These are phyloP conservation scores for Capsicum baccatum DNA, from an alignment of 257 asterid genomes.

Conservation along the genomic window DNA sequence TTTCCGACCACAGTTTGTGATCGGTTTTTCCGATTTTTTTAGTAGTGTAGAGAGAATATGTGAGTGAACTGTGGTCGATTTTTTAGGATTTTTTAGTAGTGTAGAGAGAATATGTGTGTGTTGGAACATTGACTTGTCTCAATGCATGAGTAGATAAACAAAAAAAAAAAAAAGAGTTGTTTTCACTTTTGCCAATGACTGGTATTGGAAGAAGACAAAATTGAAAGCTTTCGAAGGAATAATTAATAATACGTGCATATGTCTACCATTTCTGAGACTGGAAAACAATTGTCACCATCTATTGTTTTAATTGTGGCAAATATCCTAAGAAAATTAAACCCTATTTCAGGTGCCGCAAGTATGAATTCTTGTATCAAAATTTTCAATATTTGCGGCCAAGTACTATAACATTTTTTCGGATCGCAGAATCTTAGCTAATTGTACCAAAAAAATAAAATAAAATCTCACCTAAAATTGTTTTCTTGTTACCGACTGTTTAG, in stretches of 20 bases:
- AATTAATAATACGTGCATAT: background rate
- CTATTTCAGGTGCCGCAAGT: slow-evolving; percentile 25
- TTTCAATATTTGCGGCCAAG: slow-evolving; percentile 23
- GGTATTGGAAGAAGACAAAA: no score
- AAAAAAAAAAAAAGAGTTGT: background rate
- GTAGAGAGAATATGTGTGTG: background rate
- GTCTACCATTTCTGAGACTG: slow-evolving; percentile 21
- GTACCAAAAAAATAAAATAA: background rate
- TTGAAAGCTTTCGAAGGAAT: no score
- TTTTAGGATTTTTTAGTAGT: no score
- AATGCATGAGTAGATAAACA: background rate
- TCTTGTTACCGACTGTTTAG: slow-evolving; percentile 22
- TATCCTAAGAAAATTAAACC: background rate
- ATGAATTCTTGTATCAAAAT: background rate
- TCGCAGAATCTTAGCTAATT: slow-evolving; percentile 10
- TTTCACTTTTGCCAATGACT: no score
- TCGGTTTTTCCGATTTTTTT: no score
- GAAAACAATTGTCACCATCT: slow-evolving; percentile 7
- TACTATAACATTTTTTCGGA: background rate
- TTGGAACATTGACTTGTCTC: background rate
- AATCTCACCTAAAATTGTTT: background rate
- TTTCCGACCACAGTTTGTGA: no score
- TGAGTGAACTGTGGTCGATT: no score
- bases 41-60: no score
- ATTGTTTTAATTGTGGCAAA: background rate